Evolutionary conservation across 2,329 filamentous ascomycete species (phyloP).

Genomic region (Capronia coronata): DNA sequence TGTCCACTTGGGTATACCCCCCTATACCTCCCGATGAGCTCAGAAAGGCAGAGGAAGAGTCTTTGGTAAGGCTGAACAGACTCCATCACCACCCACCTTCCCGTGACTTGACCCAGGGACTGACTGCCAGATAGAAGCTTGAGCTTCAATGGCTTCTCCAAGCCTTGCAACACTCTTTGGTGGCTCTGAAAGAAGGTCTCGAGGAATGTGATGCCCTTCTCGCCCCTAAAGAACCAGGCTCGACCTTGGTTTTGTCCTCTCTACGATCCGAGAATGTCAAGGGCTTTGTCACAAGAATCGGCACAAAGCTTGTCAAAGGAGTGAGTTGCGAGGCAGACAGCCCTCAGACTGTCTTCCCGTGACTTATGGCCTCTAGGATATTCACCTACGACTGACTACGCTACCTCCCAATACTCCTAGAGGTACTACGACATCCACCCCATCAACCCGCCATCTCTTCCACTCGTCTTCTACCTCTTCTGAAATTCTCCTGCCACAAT

Average conservation of each 20-base stretch:
- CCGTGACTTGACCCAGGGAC: constrained; percentile 12
- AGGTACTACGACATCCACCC: constrained; percentile 32
- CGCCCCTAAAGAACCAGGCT: constrained; percentile 74
- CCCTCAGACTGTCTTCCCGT: not conserved
- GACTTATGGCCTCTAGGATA: constrained; percentile 47
- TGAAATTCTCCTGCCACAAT: constrained; percentile 58
- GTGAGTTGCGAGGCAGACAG: constrained; percentile 45
- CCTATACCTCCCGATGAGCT: constrained; percentile 48
- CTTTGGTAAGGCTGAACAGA: constrained; percentile 39
- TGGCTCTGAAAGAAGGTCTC: constrained; percentile 61
- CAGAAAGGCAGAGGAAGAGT: constrained; percentile 47
- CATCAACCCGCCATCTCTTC: constrained; percentile 49
- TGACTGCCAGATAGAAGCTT: constrained; percentile 22
- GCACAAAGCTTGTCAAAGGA: constrained; percentile 85
- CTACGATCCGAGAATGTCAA: constrained; percentile 84
- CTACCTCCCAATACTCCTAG: constrained; percentile 45
- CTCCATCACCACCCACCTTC: not conserved
- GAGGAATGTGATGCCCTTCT: constrained; percentile 85
- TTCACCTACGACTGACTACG: constrained; percentile 69
- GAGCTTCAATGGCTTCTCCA: constrained; percentile 60
- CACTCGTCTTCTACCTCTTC: constrained; percentile 49
- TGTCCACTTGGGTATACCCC: constrained; percentile 59
- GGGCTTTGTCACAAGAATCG: constrained; percentile 82
- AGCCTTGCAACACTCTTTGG: constrained; percentile 55
- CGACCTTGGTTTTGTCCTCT: constrained; percentile 83